Percentiles rank a stretch among this genome's conserved stretches.
phyloP scores from a whole-genome alignment of 495 filamentous ascomycete genomes.

The Cercophora newfieldiana region DNA sequence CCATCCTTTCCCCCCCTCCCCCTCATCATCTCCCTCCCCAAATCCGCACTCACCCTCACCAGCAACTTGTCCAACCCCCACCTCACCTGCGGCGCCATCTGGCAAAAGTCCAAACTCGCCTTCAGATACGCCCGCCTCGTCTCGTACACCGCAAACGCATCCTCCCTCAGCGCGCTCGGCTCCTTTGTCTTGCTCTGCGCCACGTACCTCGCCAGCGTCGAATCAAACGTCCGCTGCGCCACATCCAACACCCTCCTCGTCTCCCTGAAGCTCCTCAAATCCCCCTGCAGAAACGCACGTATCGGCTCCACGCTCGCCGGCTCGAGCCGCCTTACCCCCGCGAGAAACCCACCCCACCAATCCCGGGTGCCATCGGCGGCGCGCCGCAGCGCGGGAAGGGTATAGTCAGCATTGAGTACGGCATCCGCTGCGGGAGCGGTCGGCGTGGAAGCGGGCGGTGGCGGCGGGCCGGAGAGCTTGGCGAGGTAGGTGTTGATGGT shows the following conservation, averaged over 20 bases:
- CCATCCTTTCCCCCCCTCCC: not conserved
- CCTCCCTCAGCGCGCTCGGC: slow-evolving; percentile 82
- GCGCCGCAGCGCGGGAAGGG: slow-evolving; percentile 77
- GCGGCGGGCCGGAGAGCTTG: slow-evolving; percentile 34
- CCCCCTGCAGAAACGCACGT: slow-evolving; percentile 68
- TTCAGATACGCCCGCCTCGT: slow-evolving; percentile 87
- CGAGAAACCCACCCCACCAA: slow-evolving; percentile 77
- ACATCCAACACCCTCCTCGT: slow-evolving; percentile 69
- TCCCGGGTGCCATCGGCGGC: slow-evolving; percentile 83
- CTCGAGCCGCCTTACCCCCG: slow-evolving; percentile 72
- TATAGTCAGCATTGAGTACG: slow-evolving; percentile 93
- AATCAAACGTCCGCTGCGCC: slow-evolving; percentile 82
- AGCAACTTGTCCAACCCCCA: slow-evolving; percentile 80
- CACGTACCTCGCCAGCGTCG: slow-evolving; percentile 73
- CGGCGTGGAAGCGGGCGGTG: slow-evolving; percentile 64
- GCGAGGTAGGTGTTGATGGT: slow-evolving; percentile 71
- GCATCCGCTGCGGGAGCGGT: slow-evolving; percentile 70
- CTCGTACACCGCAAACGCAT: slow-evolving; percentile 95
- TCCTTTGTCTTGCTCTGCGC: slow-evolving; percentile 91
- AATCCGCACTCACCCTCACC: slow-evolving; percentile 77
- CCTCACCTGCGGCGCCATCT: slow-evolving; percentile 79
- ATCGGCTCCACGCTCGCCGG: slow-evolving; percentile 77
- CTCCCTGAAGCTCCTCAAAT: slow-evolving; percentile 66
- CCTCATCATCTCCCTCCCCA: slow-evolving; percentile 73
- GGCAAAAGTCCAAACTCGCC: slow-evolving; percentile 89